Evolutionary conservation across 1,139 yeast species (phyloP).

Genomic region (Yarrowia galli): DNA sequence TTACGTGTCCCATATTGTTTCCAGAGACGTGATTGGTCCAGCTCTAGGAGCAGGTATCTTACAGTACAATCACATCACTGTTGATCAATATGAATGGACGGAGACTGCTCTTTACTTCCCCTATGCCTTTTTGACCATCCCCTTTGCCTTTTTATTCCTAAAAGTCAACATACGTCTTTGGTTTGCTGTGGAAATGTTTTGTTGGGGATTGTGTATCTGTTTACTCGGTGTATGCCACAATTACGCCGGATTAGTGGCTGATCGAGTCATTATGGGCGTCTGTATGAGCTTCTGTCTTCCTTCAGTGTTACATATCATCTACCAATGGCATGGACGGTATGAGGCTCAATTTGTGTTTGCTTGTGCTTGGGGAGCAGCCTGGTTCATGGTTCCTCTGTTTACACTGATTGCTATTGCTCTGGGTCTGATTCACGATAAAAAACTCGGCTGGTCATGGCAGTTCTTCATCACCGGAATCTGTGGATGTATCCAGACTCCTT

Average conservation of each 20-base stretch:
- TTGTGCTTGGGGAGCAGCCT: constrained; percentile 21
- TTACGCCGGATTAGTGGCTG: constrained; percentile 7
- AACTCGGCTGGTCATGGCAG: constrained; percentile 18
- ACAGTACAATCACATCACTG: constrained; percentile 6
- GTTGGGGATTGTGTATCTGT: constrained; percentile 16
- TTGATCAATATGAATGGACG: constrained; percentile 7
- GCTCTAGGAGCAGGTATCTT: constrained; percentile 16
- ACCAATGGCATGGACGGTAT: constrained; percentile 9
- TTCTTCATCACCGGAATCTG: constrained; percentile 8
- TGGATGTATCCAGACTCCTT: constrained; percentile 15
- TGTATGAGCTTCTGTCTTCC: constrained; percentile 14
- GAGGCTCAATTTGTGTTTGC: constrained; percentile 15
- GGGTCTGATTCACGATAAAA: constrained; percentile 7
- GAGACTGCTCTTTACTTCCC: constrained; percentile 14
- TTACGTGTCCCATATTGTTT: constrained; percentile 10
- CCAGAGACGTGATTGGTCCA: constrained; percentile 26
- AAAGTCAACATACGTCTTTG: constrained; percentile 9
- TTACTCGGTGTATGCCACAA: constrained; percentile 4
- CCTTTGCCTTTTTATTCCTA: constrained; percentile 12
- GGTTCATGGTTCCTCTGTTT: constrained; percentile 24
- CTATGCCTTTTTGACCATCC: background rate
- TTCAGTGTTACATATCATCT: background rate
- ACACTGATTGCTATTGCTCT: constrained; percentile 11
- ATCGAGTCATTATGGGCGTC: constrained; percentile 19
- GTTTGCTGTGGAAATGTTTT: constrained; percentile 27